Base-by-base conservation (phyloP, 2,329 filamentous ascomycete species). In the Dendryphion nanum region DNA sequence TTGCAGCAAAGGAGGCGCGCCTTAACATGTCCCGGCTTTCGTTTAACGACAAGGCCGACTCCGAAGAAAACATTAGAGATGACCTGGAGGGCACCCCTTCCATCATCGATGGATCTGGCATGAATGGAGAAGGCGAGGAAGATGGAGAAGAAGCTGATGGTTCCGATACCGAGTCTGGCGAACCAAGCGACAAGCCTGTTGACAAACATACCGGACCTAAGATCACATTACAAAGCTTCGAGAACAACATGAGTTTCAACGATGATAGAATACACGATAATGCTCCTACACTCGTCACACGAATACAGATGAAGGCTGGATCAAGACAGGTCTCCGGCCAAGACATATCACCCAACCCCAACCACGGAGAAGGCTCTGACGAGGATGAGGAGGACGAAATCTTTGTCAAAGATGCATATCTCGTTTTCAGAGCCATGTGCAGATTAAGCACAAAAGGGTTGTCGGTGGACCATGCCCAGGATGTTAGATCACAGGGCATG, bases 401-500 rank as follows among this genome's bases (percentile, higher is more conserved):
- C 15, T 97, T 95, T 62, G 89, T 97, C 54, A 87, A 93, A 53
- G 93, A 98, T 69, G 90, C 93, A 7, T 98, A 97, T 66, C 79
- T 98, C 16, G 89, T 98, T 31, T 97, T 98, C 71, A 81, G 93
- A 20, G 95, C 93, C 3, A 93, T 98, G 71, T 98, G 94, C 75
- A 95, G 96, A 67, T 74, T 98, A 31, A 96, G 91, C 42, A 96
- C 91, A 46, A 98, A 98, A 64, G 74, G 89, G 28, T 74, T 98
- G 18, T 82, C 87, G 6, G 82, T 89, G 2, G 93, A 98, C 45
- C 90, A 97, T 64, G 82, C 95, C 15, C 89, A 91, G 57, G 93
- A 98, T 58, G 72, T 95, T 35, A 89, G 89, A 39, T 91, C 90
- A 14, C 90, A 96, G 59, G 88, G 91, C 24, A 98, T 98, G 91